These are phyloP conservation scores for Clavispora asparagi DNA, from an alignment of 805 yeast genomes.

Conservation along the genomic window DNA sequence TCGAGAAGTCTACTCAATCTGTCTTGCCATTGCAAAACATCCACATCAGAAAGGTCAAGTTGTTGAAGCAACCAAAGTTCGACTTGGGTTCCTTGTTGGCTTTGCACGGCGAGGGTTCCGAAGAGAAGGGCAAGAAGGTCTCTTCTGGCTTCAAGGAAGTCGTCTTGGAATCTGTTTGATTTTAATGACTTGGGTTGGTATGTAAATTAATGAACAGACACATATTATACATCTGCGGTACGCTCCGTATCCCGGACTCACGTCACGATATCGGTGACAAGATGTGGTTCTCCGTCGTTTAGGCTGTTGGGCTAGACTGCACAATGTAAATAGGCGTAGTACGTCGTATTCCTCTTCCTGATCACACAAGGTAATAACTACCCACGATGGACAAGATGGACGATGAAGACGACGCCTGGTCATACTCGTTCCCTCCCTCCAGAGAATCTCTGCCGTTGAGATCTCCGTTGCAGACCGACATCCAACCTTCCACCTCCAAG, in stretches of 20 bases:
- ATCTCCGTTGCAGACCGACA: neutral
- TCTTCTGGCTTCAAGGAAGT: conserved; percentile 98
- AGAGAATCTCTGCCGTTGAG: conserved; percentile 22
- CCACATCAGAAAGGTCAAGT: conserved; percentile 97
- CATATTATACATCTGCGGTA: neutral
- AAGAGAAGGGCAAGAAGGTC: conserved; percentile 97
- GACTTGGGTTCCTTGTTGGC: conserved; percentile 95
- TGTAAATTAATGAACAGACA: neutral
- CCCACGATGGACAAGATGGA: conserved; percentile 8
- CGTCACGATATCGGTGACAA: no score
- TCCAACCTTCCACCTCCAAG: neutral
- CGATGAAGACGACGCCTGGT: conserved; percentile 39
- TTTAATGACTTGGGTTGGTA: conserved; percentile 2
- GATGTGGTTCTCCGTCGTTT: neutral
- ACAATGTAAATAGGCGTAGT: neutral
- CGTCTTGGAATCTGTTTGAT: conserved; percentile 91
- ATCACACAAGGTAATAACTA: neutral
- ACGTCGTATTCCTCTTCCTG: neutral
- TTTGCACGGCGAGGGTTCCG: conserved; percentile 92
- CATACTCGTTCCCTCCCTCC: conserved; percentile 36
- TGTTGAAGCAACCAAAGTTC: conserved; percentile 97
- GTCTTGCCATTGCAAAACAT: conserved; percentile 98
- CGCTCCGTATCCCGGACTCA: neutral
- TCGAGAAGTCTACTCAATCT: conserved; percentile 87
- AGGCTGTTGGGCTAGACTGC: neutral